Evolutionary conservation across 1,284 basidiomycete species (phyloP).

Genomic region (Hypsizygus ulmarius): DNA sequence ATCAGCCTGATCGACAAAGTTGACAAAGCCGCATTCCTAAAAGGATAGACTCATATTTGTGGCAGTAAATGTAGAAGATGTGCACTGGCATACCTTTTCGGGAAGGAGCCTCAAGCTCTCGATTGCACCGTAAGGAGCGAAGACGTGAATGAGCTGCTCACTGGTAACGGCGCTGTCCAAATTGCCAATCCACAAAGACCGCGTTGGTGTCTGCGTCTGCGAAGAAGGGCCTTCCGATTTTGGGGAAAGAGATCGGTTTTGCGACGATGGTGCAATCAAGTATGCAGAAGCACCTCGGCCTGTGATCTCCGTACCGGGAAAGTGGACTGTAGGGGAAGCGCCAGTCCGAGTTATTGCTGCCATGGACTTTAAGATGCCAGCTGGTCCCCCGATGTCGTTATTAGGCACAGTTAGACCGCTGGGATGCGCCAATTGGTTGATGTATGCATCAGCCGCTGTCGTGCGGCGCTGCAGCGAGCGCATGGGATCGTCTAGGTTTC

Average conservation of each 20-base stretch:
- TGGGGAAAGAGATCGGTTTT: slow-evolving; percentile 73
- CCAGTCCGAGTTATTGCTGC: slow-evolving; percentile 40
- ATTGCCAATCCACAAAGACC: slow-evolving; percentile 97
- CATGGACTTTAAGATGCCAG: slow-evolving; percentile 57
- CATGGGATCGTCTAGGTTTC: slow-evolving; percentile 79
- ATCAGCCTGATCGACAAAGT: slow-evolving; percentile 93
- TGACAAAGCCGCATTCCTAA: slow-evolving; percentile 98
- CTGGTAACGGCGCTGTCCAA: slow-evolving; percentile 91
- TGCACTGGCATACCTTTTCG: slow-evolving; percentile 74
- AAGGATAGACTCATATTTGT: slow-evolving; percentile 8
- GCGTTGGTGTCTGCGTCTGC: slow-evolving; percentile 87
- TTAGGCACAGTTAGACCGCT: slow-evolving; percentile 43
- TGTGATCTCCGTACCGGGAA: slow-evolving; percentile 58
- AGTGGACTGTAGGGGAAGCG: slow-evolving; percentile 63
- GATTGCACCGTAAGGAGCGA: slow-evolving; percentile 94
- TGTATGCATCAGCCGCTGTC: slow-evolving; percentile 51
- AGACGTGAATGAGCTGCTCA: slow-evolving; percentile 92
- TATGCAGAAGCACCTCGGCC: slow-evolving; percentile 63
- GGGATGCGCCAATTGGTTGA: slow-evolving; percentile 49
- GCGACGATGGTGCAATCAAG: slow-evolving; percentile 58
- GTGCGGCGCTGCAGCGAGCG: slow-evolving; percentile 63
- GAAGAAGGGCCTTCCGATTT: slow-evolving; percentile 67
- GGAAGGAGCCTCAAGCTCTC: slow-evolving; percentile 92
- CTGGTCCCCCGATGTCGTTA: slow-evolving; percentile 38
- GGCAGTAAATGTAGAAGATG: slow-evolving; percentile 6